A percentile compares a stretch with the other conserved stretches of the same genome.
phyloP scores from a whole-genome alignment of 768 basidiomycete species.

The Chlorophyllum brunneum region DNA sequence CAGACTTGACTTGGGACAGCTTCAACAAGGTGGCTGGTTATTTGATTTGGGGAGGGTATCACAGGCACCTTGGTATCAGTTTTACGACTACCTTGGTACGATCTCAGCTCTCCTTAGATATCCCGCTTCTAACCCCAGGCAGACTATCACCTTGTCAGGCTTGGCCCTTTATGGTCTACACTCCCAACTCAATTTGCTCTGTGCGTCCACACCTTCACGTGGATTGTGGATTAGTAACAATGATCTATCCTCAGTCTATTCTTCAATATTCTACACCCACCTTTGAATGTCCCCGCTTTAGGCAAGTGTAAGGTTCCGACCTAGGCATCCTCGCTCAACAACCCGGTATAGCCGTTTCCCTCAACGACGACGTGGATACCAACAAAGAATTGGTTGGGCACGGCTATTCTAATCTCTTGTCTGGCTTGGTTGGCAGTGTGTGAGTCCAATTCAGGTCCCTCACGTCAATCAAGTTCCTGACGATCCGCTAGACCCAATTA shows the following conservation, averaged over 20 bases:
- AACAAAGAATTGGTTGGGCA: conserved; percentile 91
- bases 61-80: conserved; percentile 71
- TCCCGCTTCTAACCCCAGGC: conserved; percentile 1
- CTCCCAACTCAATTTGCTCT: conserved; percentile 94
- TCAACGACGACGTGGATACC: conserved; percentile 85
- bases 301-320: conserved; percentile 37
- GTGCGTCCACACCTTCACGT: conserved; percentile 35
- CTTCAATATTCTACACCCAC: conserved; percentile 83
- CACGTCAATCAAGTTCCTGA: neutral
- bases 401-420: conserved; percentile 84
- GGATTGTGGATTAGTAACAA: neutral
- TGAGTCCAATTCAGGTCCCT: conserved; percentile 31
- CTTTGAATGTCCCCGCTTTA: conserved; percentile 86
- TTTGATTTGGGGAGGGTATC: conserved; percentile 59
- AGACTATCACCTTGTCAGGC: conserved; percentile 64
- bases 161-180: conserved; percentile 70
- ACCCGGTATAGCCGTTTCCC: conserved; percentile 63
- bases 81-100: conserved; percentile 77
- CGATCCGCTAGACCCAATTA: conserved; percentile 78
- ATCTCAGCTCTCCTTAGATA: conserved; percentile 5
- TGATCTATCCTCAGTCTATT: conserved; percentile 47
- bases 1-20: conserved; percentile 49
- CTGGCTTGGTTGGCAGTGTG: conserved; percentile 81
- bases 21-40: conserved; percentile 77
- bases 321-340: neutral